A percentile compares a stretch with the other conserved stretches of the same genome.
phyloP scores from a whole-genome alignment of 805 yeast species.

The Starmera amethionina region DNA sequence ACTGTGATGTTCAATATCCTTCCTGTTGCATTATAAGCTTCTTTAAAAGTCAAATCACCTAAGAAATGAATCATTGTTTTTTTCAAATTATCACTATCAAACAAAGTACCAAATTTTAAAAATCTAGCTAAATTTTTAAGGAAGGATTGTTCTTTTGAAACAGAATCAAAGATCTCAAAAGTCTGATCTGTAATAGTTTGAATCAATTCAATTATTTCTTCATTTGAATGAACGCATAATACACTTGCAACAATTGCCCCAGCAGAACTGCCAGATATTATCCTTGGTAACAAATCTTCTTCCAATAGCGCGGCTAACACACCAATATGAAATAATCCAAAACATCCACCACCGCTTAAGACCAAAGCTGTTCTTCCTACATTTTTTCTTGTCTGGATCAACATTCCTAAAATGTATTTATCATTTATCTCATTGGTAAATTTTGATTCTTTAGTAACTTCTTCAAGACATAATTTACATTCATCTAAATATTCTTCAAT shows the following conservation, averaged over 20 bases:
- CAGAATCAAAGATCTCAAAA: slow-evolving; percentile 42
- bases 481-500: slow-evolving; percentile 80
- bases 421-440: slow-evolving; percentile 39
- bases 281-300: slow-evolving; percentile 67
- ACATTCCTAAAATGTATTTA: slow-evolving; percentile 60
- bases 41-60: slow-evolving; percentile 88
- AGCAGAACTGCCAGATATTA: slow-evolving; percentile 90
- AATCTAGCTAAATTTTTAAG: slow-evolving; percentile 45
- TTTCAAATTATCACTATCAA: slow-evolving; percentile 63
- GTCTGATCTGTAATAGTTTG: slow-evolving; percentile 32
- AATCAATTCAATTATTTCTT: slow-evolving; percentile 53
- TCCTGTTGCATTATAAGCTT: slow-evolving; percentile 91
- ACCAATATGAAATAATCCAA: slow-evolving; percentile 90
- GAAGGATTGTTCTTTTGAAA: slow-evolving; percentile 41
- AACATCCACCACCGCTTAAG: slow-evolving; percentile 93
- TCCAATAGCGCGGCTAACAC: slow-evolving; percentile 75
- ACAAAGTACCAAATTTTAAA: slow-evolving; percentile 82
- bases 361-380: slow-evolving; percentile 92
- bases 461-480: slow-evolving; percentile 43
- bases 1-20: slow-evolving; percentile 90
- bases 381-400: slow-evolving; percentile 81
- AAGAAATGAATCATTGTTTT: slow-evolving; percentile 67
- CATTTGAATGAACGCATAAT: slow-evolving; percentile 69
- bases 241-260: slow-evolving; percentile 93
- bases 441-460: slow-evolving; percentile 5